A percentile compares a stretch with the other conserved stretches of the same genome.
These are phyloP conservation scores for Metschnikowia baotianmanensis DNA, from an alignment of 805 yeast species.

Conservation along the genomic window DNA sequence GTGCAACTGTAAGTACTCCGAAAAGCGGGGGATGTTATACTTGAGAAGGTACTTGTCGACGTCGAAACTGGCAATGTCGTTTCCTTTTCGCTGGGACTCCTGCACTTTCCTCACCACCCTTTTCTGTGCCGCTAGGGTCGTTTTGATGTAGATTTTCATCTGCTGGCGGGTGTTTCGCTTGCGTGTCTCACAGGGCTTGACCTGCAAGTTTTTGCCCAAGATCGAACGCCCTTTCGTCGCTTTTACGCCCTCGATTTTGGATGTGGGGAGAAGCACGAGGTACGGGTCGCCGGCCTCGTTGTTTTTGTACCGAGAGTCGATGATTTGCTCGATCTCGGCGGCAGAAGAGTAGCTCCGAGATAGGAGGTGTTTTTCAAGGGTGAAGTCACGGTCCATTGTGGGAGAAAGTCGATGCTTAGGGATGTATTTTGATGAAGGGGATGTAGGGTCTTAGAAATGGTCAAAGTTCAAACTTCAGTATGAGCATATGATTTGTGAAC, in stretches of 20 bases:
- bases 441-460: too few relatives aligned
- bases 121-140: slow-evolving; percentile 39
- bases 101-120: slow-evolving; percentile 37
- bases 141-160: slow-evolving; percentile 40
- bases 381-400: slow-evolving; percentile 42
- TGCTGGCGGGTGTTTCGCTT: slow-evolving; percentile 37
- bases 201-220: slow-evolving; percentile 6
- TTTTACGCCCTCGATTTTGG: slow-evolving; percentile 16
- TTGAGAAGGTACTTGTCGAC: slow-evolving; percentile 22
- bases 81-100: slow-evolving; percentile 24
- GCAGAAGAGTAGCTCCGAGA: slow-evolving; percentile 41
- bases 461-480: too few relatives aligned
- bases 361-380: slow-evolving; percentile 47
- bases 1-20: slow-evolving; percentile 53
- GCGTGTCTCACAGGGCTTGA: slow-evolving; percentile 18
- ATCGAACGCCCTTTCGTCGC: slow-evolving; percentile 14
- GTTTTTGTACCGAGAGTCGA: slow-evolving; percentile 45
- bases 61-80: slow-evolving; percentile 21
- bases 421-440: too few relatives aligned
- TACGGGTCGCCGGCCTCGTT: slow-evolving; percentile 30
- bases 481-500: too few relatives aligned
- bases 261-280: slow-evolving; percentile 30
- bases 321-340: slow-evolving; percentile 37
- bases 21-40: slow-evolving; percentile 41
- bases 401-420: too few relatives aligned